These are phyloP conservation scores for Staphylotrichum longicolle DNA, from an alignment of 495 filamentous ascomycete genomes.

Conservation along the genomic window DNA sequence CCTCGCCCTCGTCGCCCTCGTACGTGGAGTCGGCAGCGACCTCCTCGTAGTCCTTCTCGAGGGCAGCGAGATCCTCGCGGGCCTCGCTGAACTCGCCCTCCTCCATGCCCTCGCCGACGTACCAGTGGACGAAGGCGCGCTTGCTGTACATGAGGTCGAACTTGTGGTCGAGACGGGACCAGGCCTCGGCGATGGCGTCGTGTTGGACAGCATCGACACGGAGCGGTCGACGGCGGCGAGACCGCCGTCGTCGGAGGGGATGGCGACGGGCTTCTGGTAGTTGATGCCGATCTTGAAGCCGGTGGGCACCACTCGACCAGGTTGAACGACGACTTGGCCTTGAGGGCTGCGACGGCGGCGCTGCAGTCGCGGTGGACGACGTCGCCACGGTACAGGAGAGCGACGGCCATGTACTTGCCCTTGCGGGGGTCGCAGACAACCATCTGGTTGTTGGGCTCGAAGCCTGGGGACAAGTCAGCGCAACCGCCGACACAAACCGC, in stretches of 20 bases:
- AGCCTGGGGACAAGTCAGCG: constrained; percentile 47
- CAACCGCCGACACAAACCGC: background rate
- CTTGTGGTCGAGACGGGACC: constrained; percentile 85
- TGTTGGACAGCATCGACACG: constrained; percentile 90
- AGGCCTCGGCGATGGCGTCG: constrained; percentile 90
- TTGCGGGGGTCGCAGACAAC: constrained; percentile 89
- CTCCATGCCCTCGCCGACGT: constrained; percentile 95
- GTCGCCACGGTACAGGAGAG: constrained; percentile 85
- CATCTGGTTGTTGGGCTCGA: constrained; percentile 96
- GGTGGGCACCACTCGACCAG: constrained; percentile 93
- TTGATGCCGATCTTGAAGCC: constrained; percentile 95
- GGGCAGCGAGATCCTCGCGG: constrained; percentile 81
- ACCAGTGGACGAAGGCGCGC: constrained; percentile 94
- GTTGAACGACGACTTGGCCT: constrained; percentile 86
- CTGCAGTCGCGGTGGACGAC: constrained; percentile 83
- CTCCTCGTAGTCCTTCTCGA: constrained; percentile 92
- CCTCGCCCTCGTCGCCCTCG: constrained; percentile 56
- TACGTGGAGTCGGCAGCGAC: constrained; percentile 68
- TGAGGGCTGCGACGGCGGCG: constrained; percentile 74
- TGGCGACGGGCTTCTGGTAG: constrained; percentile 79
- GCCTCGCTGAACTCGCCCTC: constrained; percentile 92
- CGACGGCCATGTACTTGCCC: constrained; percentile 93
- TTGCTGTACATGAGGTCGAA: constrained; percentile 98
- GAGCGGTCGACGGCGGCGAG: constrained; percentile 82
- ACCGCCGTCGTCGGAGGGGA: constrained; percentile 64